These are phyloP conservation scores for Candida smagusa DNA, from an alignment of 1,139 yeast species.

Conservation along the genomic window DNA sequence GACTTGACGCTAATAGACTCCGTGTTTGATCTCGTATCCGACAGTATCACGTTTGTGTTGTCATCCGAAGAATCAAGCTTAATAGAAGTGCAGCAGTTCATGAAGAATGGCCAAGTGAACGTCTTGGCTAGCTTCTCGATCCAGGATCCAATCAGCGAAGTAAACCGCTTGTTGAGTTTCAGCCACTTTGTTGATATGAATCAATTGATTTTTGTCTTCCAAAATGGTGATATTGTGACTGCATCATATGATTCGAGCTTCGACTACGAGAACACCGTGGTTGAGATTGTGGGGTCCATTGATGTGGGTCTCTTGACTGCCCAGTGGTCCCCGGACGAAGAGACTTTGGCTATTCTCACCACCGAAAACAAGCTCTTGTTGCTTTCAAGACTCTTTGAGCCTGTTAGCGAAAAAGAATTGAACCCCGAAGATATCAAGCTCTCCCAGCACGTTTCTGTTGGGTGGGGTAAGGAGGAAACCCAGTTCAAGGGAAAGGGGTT, in stretches of 20 bases:
- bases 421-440: conserved; percentile 58
- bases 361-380: conserved; percentile 59
- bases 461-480: conserved; percentile 98
- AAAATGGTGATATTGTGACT: conserved; percentile 66
- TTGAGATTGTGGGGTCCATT: conserved; percentile 81
- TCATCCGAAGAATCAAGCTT: conserved; percentile 58
- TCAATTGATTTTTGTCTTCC: conserved; percentile 60
- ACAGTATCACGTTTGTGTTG: conserved; percentile 66
- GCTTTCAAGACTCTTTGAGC: conserved; percentile 76
- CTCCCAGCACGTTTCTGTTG: conserved; percentile 89
- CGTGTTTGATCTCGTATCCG: conserved; percentile 73
- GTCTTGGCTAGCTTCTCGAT: conserved; percentile 57
- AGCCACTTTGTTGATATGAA: conserved; percentile 63
- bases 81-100: conserved; percentile 50
- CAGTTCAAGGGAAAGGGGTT: conserved; percentile 96
- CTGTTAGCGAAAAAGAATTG: conserved; percentile 62
- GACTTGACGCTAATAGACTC: conserved; percentile 58
- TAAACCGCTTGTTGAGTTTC: conserved; percentile 41
- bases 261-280: conserved; percentile 52
- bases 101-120: conserved; percentile 53
- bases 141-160: conserved; percentile 25
- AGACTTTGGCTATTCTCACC: conserved; percentile 70
- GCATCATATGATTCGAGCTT: conserved; percentile 58
- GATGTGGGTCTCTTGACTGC: conserved; percentile 77
- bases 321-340: conserved; percentile 90